phyloP scores from a whole-genome alignment of 768 basidiomycete species.

The Agaricus sinodeliciosus region DNA sequence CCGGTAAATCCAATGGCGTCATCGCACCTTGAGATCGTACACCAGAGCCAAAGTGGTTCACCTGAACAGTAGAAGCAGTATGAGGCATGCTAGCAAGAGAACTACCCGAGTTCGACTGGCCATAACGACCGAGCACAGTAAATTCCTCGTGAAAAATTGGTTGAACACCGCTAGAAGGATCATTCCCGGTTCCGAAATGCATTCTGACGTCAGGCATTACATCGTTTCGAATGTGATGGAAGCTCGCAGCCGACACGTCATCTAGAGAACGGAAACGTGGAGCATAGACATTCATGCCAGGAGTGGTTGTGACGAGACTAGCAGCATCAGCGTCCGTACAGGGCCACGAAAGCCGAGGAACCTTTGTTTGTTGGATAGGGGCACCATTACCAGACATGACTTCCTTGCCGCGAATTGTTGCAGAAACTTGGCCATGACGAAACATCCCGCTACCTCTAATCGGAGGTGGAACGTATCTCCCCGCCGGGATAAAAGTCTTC shows the following conservation, averaged over 20 bases:
- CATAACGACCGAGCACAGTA: background rate
- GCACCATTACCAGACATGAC: background rate
- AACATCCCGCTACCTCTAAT: background rate
- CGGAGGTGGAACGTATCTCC: conserved; percentile 3
- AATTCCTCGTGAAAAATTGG: background rate
- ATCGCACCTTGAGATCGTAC: background rate
- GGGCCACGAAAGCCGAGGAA: background rate
- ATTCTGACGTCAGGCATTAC: conserved; percentile 1
- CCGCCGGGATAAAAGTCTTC: background rate
- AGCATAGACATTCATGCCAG: background rate
- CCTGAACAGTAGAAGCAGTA: background rate
- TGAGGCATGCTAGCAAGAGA: background rate
- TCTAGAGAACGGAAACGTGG: background rate
- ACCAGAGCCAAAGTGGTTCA: background rate
- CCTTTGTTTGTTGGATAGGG: background rate
- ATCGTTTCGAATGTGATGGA: background rate
- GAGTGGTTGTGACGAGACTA: background rate
- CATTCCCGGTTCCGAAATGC: background rate
- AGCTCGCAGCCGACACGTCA: background rate
- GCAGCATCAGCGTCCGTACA: background rate
- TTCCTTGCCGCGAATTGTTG: background rate
- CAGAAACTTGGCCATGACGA: background rate
- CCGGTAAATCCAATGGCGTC: background rate
- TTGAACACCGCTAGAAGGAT: background rate
- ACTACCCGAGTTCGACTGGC: background rate